Percentiles rank a stretch among this genome's conserved stretches.
Conservation (phyloP, 2,329 filamentous ascomycete species). For the Pseudogymnoascus sp. region DNA sequence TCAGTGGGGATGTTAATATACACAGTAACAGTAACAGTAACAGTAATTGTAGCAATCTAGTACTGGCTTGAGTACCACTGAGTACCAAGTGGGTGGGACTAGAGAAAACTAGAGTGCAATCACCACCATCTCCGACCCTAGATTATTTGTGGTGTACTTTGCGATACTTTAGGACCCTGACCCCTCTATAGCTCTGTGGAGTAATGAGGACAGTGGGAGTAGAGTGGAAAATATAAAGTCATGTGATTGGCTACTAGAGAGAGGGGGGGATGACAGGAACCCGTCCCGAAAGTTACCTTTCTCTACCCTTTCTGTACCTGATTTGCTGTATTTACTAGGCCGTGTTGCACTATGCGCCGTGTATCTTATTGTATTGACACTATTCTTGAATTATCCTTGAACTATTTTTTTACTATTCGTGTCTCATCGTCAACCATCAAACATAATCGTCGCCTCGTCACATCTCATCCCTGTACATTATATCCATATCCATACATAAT, state of each 20-base stretch:
- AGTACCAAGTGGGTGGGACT: not conserved
- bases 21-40: too few relatives aligned
- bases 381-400: not conserved
- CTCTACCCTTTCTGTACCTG: not conserved
- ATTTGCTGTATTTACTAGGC: not conserved
- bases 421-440: not conserved
- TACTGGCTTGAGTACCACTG: not conserved
- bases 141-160: not conserved
- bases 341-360: not conserved
- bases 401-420: not conserved
- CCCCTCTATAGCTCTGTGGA: not conserved
- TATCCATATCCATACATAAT: not conserved
- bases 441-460: not conserved
- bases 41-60: not conserved
- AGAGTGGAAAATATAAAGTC: too few relatives aligned
- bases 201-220: too few relatives aligned
- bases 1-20: not conserved
- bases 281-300: not conserved
- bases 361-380: not conserved
- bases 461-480: not conserved
- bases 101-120: not conserved
- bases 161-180: not conserved
- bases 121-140: conserved; percentile 1
- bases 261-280: not conserved
- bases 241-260: not conserved